These are phyloP conservation scores for Ulvella scutata DNA, from an alignment of 139 green algal genomes.

Conservation along the genomic window DNA sequence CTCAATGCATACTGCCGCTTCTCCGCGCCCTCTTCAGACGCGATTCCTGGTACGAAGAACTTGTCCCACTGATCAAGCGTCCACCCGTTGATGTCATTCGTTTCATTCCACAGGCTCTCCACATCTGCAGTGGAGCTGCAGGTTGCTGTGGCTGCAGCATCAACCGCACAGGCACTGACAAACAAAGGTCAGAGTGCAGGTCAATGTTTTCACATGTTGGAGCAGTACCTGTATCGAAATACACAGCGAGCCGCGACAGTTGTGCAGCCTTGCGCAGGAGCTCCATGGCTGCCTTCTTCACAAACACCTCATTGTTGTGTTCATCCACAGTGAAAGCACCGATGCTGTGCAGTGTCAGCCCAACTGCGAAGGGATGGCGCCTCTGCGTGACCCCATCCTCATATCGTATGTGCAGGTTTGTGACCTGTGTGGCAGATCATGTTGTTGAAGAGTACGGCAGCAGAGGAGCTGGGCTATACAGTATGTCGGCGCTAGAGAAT, in stretches of 20 bases:
- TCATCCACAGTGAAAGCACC: constrained; percentile 74
- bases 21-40: constrained; percentile 20
- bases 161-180: no score
- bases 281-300: constrained; percentile 47
- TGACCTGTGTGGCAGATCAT: constrained; percentile 60
- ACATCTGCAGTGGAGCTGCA: constrained; percentile 37
- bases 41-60: constrained; percentile 1
- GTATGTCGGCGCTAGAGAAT: not conserved
- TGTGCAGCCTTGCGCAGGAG: constrained; percentile 63
- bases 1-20: constrained; percentile 2
- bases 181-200: no score
- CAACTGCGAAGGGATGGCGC: constrained; percentile 25
- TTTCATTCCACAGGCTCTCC: not conserved
- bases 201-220: constrained; percentile 15
- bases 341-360: constrained; percentile 62
- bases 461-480: no score
- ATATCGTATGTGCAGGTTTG: constrained; percentile 85
- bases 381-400: constrained; percentile 27
- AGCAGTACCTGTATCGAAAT: constrained; percentile 63
- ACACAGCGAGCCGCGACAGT: constrained; percentile 44
- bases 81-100: not conserved
- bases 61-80: not conserved
- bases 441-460: constrained; percentile 26
- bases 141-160: constrained; percentile 27
- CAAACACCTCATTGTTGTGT: constrained; percentile 53